Evolutionary conservation across 2,329 filamentous ascomycete genomes (phyloP).

Genomic region (Pseudopyrenochaeta lycopersici): DNA sequence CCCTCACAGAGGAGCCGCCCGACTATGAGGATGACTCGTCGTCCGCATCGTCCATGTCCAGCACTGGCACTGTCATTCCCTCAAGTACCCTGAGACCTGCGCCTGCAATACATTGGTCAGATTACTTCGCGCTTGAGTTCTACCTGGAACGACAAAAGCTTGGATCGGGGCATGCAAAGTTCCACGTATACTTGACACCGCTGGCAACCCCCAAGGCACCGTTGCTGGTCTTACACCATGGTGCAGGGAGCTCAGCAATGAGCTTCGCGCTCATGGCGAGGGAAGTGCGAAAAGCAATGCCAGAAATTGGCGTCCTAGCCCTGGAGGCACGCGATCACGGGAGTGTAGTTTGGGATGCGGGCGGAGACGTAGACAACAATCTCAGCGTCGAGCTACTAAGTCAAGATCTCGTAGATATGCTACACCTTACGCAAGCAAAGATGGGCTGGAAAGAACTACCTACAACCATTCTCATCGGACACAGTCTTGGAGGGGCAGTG

Average conservation of each 20-base stretch:
- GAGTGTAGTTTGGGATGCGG: conserved; percentile 59
- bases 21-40: conserved; percentile 61
- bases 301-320: conserved; percentile 83
- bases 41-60: conserved; percentile 84
- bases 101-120: conserved; percentile 79
- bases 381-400: conserved; percentile 77
- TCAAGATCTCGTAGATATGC: conserved; percentile 74
- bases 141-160: conserved; percentile 64
- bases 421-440: conserved; percentile 70
- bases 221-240: conserved; percentile 93
- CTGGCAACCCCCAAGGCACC: conserved; percentile 74
- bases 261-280: conserved; percentile 85
- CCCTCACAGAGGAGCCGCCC: conserved; percentile 55
- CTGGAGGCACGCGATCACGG: conserved; percentile 90
- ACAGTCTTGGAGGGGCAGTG: conserved; percentile 91
- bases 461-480: conserved; percentile 82
- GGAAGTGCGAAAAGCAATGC: conserved; percentile 79
- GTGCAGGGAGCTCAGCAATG: conserved; percentile 89
- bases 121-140: conserved; percentile 90
- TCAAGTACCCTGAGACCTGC: conserved; percentile 72
- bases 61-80: conserved; percentile 89
- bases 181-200: conserved; percentile 89
- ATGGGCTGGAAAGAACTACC: conserved; percentile 81
- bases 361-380: conserved; percentile 62
- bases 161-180: conserved; percentile 61